Evolutionary conservation across 192 early-diverging fungal species (phyloP), one percentile per base, ranked within the genome.

Genomic region (Lunasporangiospora selenospora): DNA sequence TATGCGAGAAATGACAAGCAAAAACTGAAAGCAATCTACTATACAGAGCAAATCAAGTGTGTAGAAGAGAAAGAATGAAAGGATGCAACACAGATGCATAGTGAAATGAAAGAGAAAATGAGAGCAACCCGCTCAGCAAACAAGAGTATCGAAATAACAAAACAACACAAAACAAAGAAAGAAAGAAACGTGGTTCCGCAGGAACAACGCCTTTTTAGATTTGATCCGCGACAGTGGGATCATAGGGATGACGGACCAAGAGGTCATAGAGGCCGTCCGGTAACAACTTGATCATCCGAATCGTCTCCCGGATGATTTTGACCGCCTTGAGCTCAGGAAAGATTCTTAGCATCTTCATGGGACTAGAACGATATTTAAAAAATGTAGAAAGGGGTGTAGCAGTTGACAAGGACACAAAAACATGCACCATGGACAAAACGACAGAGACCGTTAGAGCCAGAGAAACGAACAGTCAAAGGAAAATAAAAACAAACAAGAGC

Each of bases 171-270:
- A 60, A 29, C 13, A 51, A 15, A 52, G n/a, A 27, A 47, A 26
- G 27, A 54, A 16, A 43, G 31, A 19, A n/a, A n/a, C n/a, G n/a
- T n/a, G n/a, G n/a, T n/a, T n/a, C n/a, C n/a, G n/a, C n/a, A n/a
- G n/a, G n/a, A n/a, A 39, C 12, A 50, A 62, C n/a, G 3, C 16
- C 49, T 52, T 34, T 34, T n/a, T 33, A 29, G 24, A 83, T 53
- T 62, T 79, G 62, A 39, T 77, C 76, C 37, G 75, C 58, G 11
- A 88, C 77, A 7, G 77, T 62, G 1, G 85, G 77, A 77, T 92
- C 91, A 67, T 85, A 92, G 1, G 91, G 83, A 81, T 94, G 92
- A 24, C 90, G 58, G 23, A 90, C 91, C 15, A 92, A 62, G 62
- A 85, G 79, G 60, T 91, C 87, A 58, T 94, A 94, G 40, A 93